Conservation (phyloP, 108 stramenopile species). For the Skeletonema potamos region DNA sequence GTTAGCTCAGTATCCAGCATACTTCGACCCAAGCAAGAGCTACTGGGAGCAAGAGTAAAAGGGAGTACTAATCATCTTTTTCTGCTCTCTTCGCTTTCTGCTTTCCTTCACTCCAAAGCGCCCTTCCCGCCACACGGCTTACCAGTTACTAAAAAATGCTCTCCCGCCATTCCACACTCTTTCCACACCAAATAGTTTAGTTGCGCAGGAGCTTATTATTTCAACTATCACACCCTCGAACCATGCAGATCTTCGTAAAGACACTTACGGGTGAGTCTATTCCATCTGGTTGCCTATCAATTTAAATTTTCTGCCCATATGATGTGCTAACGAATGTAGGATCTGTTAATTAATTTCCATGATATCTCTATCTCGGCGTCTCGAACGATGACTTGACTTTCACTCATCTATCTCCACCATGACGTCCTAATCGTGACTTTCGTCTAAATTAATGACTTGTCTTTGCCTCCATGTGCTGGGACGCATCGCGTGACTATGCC, state of each 20-base stretch:
- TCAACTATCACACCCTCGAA: slow-evolving; percentile 15
- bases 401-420: neutral
- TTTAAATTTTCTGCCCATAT: neutral
- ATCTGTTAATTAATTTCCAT: neutral
- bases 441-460: neutral
- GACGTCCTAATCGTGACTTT: neutral
- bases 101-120: no score
- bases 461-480: slow-evolving; percentile 24
- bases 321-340: neutral
- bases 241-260: slow-evolving; percentile 98
- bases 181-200: neutral
- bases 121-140: no score
- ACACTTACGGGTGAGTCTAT: slow-evolving; percentile 85
- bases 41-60: no score
- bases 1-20: no score
- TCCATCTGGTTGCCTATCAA: neutral
- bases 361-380: neutral
- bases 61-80: no score
- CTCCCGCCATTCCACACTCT: no score
- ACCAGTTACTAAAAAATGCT: no score
- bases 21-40: no score
- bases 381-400: neutral
- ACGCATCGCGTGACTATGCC: slow-evolving; percentile 25
- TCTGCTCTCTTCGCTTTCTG: no score
- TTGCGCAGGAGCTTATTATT: neutral